Base-by-base conservation (phyloP, 1,284 basidiomycete genomes). In the Trametes polyzona region DNA sequence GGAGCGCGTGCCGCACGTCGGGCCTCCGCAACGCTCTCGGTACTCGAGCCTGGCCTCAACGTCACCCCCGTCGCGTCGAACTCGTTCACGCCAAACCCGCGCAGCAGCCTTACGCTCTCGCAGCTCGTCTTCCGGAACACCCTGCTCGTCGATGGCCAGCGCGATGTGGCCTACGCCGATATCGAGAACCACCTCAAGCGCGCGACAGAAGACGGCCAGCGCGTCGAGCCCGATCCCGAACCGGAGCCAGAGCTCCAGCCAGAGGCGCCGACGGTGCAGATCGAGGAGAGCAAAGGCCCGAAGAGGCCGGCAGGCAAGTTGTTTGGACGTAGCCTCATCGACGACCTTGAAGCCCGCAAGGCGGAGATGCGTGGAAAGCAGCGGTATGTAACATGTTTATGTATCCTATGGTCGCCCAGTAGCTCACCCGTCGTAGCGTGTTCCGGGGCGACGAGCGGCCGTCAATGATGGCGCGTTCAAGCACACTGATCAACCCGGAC, bases 41-140 rank as follows among this genome's bases (percentile, higher is more conserved):
- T 71, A 54, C 43, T 70, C 27, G 67, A 66, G 19, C 61, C 65
- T 6, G 39, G 42, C 3, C 50, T 63, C 2, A 57, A 66, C 8
- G 54, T 64, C 6, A 50, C 61, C 11, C 65, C 66, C 9, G 62
- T 72, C 29, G 70, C 69, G 24, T 81, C 84, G 2, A 90, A 90
- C 65, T 83, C 83, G 2, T 89, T 91, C 69, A 91, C 84, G 8
- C 88, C 89, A 4, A 93, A 92, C 67, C 87, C 91, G 19, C 78
- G 88, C n/a, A 72, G 78, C 30, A 87, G 79, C 62, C 77, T 93
- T 43, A 82, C 88, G 0, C 72, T 90, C 33, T 90, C 91, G 23
- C 90, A 93, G 67, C 79, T 92, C 61, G 88, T 88, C 7, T 93
- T 93, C 78, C 83, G 90, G 32, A 91, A 91, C 68, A 86, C 83